These are phyloP conservation scores for Daphne laureola DNA, from an alignment of 441 rosid genomes.

Conservation along the genomic window DNA sequence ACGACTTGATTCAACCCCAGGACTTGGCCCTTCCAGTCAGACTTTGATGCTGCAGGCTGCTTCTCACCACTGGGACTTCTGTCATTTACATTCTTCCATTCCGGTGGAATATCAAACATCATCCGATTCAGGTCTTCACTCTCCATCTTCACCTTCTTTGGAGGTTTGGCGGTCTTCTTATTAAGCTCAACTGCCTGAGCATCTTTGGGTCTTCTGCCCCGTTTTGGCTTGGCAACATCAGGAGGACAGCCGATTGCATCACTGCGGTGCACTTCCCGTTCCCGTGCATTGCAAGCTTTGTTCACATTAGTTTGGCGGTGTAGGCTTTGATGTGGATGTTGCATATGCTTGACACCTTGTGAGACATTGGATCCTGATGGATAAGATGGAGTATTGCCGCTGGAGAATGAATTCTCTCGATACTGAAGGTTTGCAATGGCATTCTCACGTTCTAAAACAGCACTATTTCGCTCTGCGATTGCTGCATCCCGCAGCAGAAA, in stretches of 20 bases:
- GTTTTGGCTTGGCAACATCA: constrained; percentile 55
- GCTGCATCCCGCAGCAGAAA: constrained; percentile 91
- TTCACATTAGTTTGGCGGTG: constrained; percentile 43
- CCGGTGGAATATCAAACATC: constrained; percentile 47
- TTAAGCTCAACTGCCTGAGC: constrained; percentile 36
- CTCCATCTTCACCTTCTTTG: constrained; percentile 68
- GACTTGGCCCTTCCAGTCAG: constrained; percentile 81
- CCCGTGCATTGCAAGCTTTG: constrained; percentile 51
- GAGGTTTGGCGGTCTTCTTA: constrained; percentile 59
- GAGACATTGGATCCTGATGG: constrained; percentile 76
- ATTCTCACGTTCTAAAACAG: constrained; percentile 73
- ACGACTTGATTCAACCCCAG: constrained; percentile 83
- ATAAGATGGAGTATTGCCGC: constrained; percentile 47
- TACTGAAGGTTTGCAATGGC: constrained; percentile 80
- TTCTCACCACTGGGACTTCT: constrained; percentile 39
- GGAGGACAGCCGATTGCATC: constrained; percentile 30
- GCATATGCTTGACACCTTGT: constrained; percentile 76
- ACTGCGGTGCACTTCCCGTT: constrained; percentile 55
- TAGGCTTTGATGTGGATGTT: constrained; percentile 57
- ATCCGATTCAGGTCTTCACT: constrained; percentile 56
- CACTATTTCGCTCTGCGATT: constrained; percentile 83
- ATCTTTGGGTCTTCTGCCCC: constrained; percentile 66
- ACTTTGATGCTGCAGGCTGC: constrained; percentile 37
- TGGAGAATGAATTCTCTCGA: constrained; percentile 64
- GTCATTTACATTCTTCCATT: constrained; percentile 46